A percentile compares a stretch with the other conserved stretches of the same genome.
phyloP scores from a whole-genome alignment of 176 grass and related monocot genomes.

The Cenchrus purpureus region DNA sequence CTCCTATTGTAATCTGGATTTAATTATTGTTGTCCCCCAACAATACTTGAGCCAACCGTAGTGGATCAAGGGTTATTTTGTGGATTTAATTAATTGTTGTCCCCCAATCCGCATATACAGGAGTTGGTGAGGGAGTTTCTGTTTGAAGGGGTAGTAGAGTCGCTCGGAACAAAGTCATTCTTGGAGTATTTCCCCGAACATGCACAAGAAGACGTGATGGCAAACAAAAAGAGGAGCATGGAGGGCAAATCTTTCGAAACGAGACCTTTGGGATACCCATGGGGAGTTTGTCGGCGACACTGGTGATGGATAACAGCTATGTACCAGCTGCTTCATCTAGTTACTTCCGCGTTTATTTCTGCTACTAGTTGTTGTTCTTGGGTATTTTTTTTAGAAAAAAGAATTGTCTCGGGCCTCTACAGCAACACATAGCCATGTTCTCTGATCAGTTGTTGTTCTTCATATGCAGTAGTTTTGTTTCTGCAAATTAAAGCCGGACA shows the following conservation, averaged over 20 bases:
- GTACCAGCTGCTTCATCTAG: background rate
- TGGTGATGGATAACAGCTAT: background rate
- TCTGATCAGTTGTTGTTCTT: too few species aligned
- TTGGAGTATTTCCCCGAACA: conserved; percentile 91
- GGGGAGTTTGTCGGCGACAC: conserved; percentile 49
- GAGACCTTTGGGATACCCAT: conserved; percentile 70
- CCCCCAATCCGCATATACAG: conserved; percentile 25
- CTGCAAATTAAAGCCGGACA: too few species aligned
- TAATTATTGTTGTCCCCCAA: too few species aligned
- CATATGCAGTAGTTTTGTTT: too few species aligned
- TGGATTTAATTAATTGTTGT: background rate
- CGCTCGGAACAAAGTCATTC: conserved; percentile 75
- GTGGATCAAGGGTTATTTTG: background rate
- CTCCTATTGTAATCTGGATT: conserved; percentile 82
- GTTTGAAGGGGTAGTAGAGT: conserved; percentile 74
- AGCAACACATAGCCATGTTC: too few species aligned
- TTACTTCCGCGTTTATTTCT: background rate
- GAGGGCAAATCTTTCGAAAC: conserved; percentile 74
- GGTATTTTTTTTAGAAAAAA: background rate
- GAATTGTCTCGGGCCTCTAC: too few species aligned
- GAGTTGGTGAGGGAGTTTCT: conserved; percentile 73
- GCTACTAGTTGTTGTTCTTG: background rate
- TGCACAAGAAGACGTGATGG: conserved; percentile 45
- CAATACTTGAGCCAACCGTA: conserved; percentile 55
- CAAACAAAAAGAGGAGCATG: conserved; percentile 76